These are phyloP conservation scores for Mimosa bimucronata DNA, from an alignment of 306 rosid species.

Conservation along the genomic window DNA sequence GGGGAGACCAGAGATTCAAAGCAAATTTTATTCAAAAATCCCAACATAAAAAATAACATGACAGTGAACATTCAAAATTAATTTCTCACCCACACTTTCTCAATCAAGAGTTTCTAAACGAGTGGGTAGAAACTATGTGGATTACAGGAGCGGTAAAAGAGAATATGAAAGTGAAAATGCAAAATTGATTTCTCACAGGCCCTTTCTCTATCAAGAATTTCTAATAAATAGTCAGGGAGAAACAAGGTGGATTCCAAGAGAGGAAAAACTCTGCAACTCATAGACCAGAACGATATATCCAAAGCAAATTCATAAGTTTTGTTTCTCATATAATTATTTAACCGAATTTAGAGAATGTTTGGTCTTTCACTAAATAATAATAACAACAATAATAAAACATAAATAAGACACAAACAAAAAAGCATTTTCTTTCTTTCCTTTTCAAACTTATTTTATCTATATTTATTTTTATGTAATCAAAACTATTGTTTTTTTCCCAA, in stretches of 20 bases:
- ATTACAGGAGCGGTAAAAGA: too few species aligned
- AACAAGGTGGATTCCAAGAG: not conserved
- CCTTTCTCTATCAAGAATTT: too few species aligned
- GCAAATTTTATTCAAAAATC: not conserved
- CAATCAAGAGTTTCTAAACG: not conserved
- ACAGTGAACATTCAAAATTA: not conserved
- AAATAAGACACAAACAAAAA: not conserved
- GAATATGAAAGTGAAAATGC: too few species aligned
- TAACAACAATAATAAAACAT: too few species aligned
- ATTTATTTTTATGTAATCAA: not conserved
- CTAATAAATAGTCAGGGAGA: not conserved
- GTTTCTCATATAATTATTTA: constrained; percentile 28
- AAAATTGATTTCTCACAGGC: too few species aligned
- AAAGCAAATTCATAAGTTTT: constrained; percentile 25
- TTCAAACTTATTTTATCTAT: constrained; percentile 15
- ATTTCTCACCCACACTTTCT: constrained; percentile 2
- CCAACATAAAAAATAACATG: not conserved
- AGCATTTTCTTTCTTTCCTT: not conserved
- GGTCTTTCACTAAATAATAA: not conserved
- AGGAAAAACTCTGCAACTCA: constrained; percentile 22
- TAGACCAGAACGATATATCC: not conserved
- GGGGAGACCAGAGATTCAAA: not conserved
- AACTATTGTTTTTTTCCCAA: not conserved
- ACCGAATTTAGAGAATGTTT: not conserved
- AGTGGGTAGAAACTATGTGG: too few species aligned